Conservation (phyloP, 208 protist genomes). For the Crithidia mellificae region DNA sequence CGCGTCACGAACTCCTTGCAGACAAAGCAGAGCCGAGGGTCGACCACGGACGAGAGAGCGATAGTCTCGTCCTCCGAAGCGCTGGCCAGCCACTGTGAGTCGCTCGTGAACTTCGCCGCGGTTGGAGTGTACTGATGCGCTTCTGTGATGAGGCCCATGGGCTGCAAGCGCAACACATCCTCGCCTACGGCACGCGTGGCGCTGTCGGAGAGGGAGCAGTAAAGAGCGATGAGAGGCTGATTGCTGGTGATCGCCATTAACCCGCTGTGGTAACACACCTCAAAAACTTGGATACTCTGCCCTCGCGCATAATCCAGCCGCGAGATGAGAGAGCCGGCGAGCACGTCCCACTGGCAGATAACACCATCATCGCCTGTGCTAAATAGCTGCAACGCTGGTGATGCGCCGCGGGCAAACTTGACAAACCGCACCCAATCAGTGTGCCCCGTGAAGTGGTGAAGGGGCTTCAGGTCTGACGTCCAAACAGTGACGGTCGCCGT, state of each 20-base stretch:
- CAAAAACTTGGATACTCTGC: constrained; percentile 77
- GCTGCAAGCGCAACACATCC: constrained; percentile 50
- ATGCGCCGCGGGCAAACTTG: constrained; percentile 51
- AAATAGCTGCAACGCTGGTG: constrained; percentile 56
- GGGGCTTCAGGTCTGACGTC: constrained; percentile 49
- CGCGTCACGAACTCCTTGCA: constrained; percentile 64
- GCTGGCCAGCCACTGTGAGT: constrained; percentile 78
- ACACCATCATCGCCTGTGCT: constrained; percentile 84
- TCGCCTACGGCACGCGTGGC: constrained; percentile 30
- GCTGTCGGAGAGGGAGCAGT: constrained; percentile 39
- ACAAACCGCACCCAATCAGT: constrained; percentile 87
- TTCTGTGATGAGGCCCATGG: constrained; percentile 58
- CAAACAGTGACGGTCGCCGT: constrained; percentile 68
- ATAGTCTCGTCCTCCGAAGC: constrained; percentile 81
- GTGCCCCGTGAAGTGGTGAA: constrained; percentile 71
- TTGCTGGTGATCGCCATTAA: constrained; percentile 70
- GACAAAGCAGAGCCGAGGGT: constrained; percentile 49
- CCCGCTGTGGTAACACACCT: constrained; percentile 60
- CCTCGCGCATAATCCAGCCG: constrained; percentile 66
- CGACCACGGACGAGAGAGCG: constrained; percentile 54
- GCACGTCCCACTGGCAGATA: constrained; percentile 76
- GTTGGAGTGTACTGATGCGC: constrained; percentile 65
- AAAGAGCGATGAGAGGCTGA: constrained; percentile 60
- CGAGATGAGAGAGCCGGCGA: constrained; percentile 51
- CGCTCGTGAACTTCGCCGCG: constrained; percentile 61